phyloP scores from a whole-genome alignment of 305 asterid species.

The Rubia peregrina region DNA sequence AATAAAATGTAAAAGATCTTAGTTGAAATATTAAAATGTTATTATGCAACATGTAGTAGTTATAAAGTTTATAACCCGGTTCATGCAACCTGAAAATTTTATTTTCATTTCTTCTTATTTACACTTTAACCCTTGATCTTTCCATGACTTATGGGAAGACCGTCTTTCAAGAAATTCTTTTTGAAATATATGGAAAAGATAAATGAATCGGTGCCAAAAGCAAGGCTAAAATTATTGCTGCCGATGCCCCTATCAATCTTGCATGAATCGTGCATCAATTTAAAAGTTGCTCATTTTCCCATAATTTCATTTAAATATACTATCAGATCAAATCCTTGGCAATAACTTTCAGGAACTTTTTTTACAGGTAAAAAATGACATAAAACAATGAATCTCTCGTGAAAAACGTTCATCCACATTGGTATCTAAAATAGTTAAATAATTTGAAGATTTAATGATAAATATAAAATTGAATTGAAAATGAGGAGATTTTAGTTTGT shows the following conservation, averaged over 20 bases:
- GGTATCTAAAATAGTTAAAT: neutral
- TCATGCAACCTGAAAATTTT: too few relatives aligned
- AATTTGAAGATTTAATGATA: neutral
- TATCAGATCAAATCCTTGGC: neutral
- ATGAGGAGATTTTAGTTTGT: neutral
- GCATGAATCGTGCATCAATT: neutral
- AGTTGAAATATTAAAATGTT: too few relatives aligned
- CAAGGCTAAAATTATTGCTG: too few relatives aligned
- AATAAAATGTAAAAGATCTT: too few relatives aligned
- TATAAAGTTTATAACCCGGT: too few relatives aligned
- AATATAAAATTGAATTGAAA: too few relatives aligned
- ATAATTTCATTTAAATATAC: neutral
- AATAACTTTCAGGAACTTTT: neutral
- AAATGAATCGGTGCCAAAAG: neutral
- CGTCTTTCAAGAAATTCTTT: too few relatives aligned
- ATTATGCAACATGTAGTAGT: too few relatives aligned
- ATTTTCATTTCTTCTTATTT: too few relatives aligned
- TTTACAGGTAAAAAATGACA: neutral
- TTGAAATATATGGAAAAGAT: neutral
- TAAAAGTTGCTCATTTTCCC: neutral
- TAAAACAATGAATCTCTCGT: neutral
- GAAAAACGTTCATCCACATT: neutral
- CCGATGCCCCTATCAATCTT: neutral
- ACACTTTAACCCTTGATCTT: too few relatives aligned
- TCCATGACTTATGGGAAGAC: too few relatives aligned